Evolutionary conservation across 768 basidiomycete genomes (phyloP).

Genomic region (Lactarius evosmus): DNA sequence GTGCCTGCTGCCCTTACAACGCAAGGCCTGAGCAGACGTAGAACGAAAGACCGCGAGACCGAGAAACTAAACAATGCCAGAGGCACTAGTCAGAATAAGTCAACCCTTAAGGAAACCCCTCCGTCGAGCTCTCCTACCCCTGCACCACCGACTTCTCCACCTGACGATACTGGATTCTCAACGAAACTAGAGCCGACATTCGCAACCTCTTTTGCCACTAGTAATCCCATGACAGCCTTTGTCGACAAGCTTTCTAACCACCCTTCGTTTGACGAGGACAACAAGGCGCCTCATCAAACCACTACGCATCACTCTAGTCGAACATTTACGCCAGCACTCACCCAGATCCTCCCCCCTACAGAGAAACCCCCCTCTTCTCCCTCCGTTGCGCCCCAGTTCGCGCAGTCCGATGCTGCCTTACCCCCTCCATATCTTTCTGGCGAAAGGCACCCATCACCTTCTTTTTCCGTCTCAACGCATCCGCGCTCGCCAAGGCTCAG

Average conservation of each 20-base stretch:
- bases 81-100: not conserved
- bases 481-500: slow-evolving; percentile 12
- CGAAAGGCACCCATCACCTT: slow-evolving; percentile 20
- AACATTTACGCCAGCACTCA: not conserved
- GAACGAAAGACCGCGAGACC: not conserved
- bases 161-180: not conserved
- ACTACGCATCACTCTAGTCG: not conserved
- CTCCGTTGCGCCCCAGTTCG: not conserved
- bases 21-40: slow-evolving; percentile 12
- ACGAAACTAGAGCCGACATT: slow-evolving; percentile 8
- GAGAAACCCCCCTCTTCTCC: slow-evolving; percentile 7
- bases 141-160: slow-evolving; percentile 12
- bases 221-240: slow-evolving; percentile 49
- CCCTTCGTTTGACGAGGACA: slow-evolving; percentile 4
- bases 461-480: not conserved
- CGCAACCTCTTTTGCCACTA: slow-evolving; percentile 46
- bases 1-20: slow-evolving; percentile 23
- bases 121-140: slow-evolving; percentile 25
- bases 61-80: slow-evolving; percentile 7
- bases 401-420: not conserved
- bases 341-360: not conserved
- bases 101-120: not conserved
- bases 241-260: slow-evolving; percentile 33
- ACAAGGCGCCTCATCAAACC: slow-evolving; percentile 6
- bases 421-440: not conserved